Evolutionary conservation across 305 asterid species (phyloP).

Genomic region (Solanum hybrid): DNA sequence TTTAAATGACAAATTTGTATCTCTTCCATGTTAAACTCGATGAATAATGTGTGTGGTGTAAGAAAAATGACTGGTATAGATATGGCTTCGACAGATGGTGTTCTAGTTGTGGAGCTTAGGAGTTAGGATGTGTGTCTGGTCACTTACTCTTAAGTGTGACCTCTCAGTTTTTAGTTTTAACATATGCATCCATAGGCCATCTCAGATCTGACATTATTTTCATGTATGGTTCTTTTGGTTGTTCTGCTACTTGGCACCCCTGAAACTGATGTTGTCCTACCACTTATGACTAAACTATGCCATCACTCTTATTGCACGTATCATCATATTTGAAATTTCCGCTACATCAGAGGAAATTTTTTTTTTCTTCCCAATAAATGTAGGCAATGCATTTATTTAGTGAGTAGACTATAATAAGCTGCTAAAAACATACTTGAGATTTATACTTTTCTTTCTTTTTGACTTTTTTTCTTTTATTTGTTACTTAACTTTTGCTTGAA

Average conservation of each 20-base stretch:
- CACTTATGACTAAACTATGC: neutral
- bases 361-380: neutral
- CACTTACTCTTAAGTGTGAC: neutral
- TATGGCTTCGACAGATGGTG: neutral
- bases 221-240: neutral
- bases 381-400: neutral
- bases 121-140: neutral
- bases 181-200: neutral
- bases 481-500: constrained; percentile 7
- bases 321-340: neutral
- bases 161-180: neutral
- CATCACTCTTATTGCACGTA: neutral
- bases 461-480: neutral
- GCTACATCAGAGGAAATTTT: neutral
- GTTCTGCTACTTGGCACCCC: neutral
- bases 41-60: neutral
- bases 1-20: neutral
- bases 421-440: neutral
- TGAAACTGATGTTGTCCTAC: neutral
- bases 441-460: neutral
- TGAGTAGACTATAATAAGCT: neutral
- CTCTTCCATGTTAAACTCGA: neutral
- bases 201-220: neutral
- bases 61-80: neutral
- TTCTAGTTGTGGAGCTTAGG: neutral